These are phyloP conservation scores for Picea abies DNA, from an alignment of 83 land plant genomes.

Conservation along the genomic window DNA sequence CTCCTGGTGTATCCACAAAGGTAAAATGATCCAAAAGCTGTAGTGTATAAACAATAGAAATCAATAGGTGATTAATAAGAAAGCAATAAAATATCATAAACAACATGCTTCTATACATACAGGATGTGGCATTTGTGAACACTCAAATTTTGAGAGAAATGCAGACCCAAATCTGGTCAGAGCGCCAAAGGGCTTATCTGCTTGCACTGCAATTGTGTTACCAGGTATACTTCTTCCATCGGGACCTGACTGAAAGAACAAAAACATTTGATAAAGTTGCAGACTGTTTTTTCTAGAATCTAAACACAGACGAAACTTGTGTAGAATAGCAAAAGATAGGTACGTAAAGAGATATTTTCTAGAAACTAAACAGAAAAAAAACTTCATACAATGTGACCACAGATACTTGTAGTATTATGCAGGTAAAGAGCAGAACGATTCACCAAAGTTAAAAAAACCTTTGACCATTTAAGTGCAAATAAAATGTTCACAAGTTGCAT, in stretches of 20 bases:
- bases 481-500: no score
- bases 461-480: no score
- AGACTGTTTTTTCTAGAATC: no score
- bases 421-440: no score
- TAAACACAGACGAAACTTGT: no score
- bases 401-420: no score
- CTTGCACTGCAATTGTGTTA: slow-evolving; percentile 92
- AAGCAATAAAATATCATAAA: background rate
- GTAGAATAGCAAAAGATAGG: no score
- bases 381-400: no score
- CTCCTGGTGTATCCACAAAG: slow-evolving; percentile 97
- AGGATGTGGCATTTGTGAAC: slow-evolving; percentile 93
- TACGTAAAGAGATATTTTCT: no score
- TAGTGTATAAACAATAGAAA: background rate
- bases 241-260: slow-evolving; percentile 49
- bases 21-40: slow-evolving; percentile 85
- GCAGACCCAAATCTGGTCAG: slow-evolving; percentile 90
- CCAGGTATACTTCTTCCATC: slow-evolving; percentile 96
- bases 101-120: slow-evolving; percentile 24
- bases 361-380: no score
- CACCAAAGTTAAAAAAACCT: no score
- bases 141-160: slow-evolving; percentile 93
- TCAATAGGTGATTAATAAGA: background rate
- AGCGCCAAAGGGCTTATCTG: slow-evolving; percentile 92
- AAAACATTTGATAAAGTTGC: no score